Conservation (phyloP, 495 filamentous ascomycete species). For the Apodospora peruviana region DNA sequence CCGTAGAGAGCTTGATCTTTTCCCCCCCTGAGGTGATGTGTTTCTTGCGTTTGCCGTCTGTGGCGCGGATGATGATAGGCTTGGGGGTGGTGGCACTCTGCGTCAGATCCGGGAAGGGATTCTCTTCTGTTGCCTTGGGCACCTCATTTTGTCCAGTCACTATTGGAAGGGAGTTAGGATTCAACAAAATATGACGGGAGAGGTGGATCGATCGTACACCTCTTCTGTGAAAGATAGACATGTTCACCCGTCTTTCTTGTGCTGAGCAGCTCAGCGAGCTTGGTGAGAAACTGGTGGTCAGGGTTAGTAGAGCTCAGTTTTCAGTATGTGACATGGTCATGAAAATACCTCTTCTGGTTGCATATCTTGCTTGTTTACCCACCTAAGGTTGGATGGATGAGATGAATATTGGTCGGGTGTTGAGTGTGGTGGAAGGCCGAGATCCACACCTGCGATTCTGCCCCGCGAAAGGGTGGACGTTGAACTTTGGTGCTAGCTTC, state of each 20-base stretch:
- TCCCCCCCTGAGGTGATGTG: constrained; percentile 33
- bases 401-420: not conserved
- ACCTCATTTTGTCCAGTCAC: constrained; percentile 12
- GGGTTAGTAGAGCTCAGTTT: constrained; percentile 14
- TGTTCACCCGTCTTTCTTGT: constrained; percentile 60
- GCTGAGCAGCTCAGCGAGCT: constrained; percentile 69
- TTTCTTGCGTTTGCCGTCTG: constrained; percentile 62
- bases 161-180: constrained; percentile 12
- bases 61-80: constrained; percentile 77
- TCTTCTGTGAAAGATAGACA: constrained; percentile 82
- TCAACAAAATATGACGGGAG: no score
- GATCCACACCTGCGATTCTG: not conserved
- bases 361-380: not conserved
- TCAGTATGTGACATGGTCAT: not conserved
- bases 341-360: constrained; percentile 63
- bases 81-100: constrained; percentile 40
- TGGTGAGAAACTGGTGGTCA: constrained; percentile 72
- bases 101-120: constrained; percentile 47
- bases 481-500: not conserved
- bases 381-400: not conserved
- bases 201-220: constrained; percentile 38
- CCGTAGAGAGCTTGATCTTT: constrained; percentile 79
- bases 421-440: not conserved
- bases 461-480: constrained; percentile 10
- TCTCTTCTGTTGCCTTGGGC: constrained; percentile 10